These are phyloP conservation scores for Lipomyces yamadae DNA, from an alignment of 805 yeast species.

Conservation along the genomic window DNA sequence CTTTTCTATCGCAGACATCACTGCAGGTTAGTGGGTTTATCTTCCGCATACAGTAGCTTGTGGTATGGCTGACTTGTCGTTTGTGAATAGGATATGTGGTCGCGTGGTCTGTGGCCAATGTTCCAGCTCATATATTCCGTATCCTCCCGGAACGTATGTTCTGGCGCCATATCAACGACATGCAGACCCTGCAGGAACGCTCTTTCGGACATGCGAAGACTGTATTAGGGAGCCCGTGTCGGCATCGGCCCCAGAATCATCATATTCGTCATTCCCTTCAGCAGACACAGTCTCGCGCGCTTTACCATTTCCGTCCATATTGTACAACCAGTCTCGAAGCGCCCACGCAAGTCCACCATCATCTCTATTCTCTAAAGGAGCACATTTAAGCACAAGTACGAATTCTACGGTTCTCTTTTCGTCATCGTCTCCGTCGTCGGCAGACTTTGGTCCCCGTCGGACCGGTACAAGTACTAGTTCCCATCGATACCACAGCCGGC, in stretches of 20 bases:
- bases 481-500: neutral
- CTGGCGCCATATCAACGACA: conserved; percentile 56
- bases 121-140: conserved; percentile 57
- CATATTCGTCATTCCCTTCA: conserved; percentile 37
- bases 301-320: conserved; percentile 14
- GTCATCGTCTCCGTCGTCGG: conserved; percentile 22
- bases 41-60: neutral
- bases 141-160: conserved; percentile 63
- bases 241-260: conserved; percentile 55
- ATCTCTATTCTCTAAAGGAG: conserved; percentile 31
- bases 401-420: conserved; percentile 34
- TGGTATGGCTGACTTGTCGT: conserved; percentile 21
- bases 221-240: conserved; percentile 68
- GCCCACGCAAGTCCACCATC: conserved; percentile 19
- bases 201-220: conserved; percentile 75
- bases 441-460: conserved; percentile 1
- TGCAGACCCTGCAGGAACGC: conserved; percentile 57
- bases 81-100: conserved; percentile 61
- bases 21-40: conserved; percentile 55
- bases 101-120: conserved; percentile 75
- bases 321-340: conserved; percentile 7
- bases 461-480: conserved; percentile 5
- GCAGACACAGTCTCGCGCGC: conserved; percentile 13
- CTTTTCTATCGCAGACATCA: conserved; percentile 78
- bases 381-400: conserved; percentile 31